phyloP scores from a whole-genome alignment of 1,284 basidiomycete genomes.

The Tylopilus sp. region DNA sequence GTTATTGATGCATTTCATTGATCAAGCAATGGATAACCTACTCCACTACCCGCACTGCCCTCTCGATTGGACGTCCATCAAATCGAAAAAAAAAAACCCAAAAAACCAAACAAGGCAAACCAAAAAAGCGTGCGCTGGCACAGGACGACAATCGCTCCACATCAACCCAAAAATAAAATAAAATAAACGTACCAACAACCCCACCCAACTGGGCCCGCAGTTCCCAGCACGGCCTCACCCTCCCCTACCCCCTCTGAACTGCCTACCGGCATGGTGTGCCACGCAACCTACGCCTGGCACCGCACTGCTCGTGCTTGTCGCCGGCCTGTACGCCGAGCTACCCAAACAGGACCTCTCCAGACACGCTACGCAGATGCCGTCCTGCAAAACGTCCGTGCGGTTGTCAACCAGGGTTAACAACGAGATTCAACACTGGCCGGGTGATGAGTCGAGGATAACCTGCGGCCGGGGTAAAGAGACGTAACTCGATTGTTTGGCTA shows the following conservation, averaged over 20 bases:
- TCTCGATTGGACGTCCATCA: neutral
- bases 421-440: too few relatives aligned
- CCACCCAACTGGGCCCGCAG: neutral
- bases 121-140: neutral
- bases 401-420: constrained; percentile 35
- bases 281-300: neutral
- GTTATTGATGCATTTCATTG: constrained; percentile 1
- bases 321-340: neutral
- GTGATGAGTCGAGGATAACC: neutral
- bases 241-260: too few relatives aligned
- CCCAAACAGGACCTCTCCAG: constrained; percentile 35
- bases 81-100: neutral
- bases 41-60: neutral
- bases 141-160: constrained; percentile 1
- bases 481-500: constrained; percentile 35
- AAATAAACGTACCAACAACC: neutral
- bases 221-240: neutral
- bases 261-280: neutral
- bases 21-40: neutral
- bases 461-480: constrained; percentile 25
- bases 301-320: neutral
- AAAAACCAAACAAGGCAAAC: neutral
- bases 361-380: constrained; percentile 33
- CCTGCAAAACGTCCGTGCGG: constrained; percentile 21
- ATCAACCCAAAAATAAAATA: neutral